These are phyloP conservation scores for Boletellus ananiceps DNA, from an alignment of 768 basidiomycete genomes.

Conservation along the genomic window DNA sequence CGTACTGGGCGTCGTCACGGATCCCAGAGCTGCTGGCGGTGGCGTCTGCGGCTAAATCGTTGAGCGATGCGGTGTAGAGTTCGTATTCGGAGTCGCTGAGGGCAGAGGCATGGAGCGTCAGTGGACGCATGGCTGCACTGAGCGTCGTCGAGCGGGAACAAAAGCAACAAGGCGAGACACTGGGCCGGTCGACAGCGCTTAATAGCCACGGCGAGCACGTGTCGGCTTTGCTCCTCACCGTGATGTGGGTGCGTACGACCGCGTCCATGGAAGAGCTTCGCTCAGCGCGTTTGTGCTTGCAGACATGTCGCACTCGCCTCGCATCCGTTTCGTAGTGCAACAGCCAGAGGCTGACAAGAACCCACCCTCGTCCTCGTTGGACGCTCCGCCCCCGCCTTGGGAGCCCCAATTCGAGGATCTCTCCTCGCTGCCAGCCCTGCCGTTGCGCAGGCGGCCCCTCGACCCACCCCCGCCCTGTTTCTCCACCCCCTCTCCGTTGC, in stretches of 20 bases:
- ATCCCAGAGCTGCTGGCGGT: constrained; percentile 4
- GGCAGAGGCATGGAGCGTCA: constrained; percentile 69
- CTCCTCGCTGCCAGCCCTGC: neutral
- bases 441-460: constrained; percentile 17
- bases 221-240: constrained; percentile 3
- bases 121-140: constrained; percentile 46
- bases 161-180: neutral
- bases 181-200: neutral
- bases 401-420: constrained; percentile 27
- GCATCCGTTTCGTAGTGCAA: neutral
- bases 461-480: constrained; percentile 31
- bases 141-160: neutral
- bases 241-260: constrained; percentile 4
- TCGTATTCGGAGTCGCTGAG: constrained; percentile 70
- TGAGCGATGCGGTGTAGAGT: constrained; percentile 58
- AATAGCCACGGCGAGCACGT: constrained; percentile 6
- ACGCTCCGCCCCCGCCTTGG: constrained; percentile 26
- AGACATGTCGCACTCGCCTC: constrained; percentile 8
- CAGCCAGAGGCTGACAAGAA: neutral
- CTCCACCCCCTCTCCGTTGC: constrained; percentile 24
- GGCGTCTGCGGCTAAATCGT: constrained; percentile 43
- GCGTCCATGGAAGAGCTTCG: neutral
- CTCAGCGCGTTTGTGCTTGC: neutral
- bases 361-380: neutral
- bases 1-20: constrained; percentile 49